Evolutionary conservation across 768 basidiomycete genomes (phyloP).

Genomic region (Boletus rex-veris): DNA sequence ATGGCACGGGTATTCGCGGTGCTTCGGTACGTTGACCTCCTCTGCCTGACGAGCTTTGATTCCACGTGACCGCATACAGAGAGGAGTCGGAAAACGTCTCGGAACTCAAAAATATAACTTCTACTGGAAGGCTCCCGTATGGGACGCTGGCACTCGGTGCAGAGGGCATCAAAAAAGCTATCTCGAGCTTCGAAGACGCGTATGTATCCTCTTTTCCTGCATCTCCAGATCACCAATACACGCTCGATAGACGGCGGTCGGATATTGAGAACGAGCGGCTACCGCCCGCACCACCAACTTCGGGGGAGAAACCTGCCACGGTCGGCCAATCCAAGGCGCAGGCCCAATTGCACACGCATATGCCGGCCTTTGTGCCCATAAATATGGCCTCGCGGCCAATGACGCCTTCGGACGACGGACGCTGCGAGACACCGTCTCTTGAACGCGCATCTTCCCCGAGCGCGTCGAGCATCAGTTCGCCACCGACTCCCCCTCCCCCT

Average conservation of each 20-base stretch:
- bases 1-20: slow-evolving; percentile 68
- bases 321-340: slow-evolving; percentile 8
- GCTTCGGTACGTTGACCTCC: slow-evolving; percentile 45
- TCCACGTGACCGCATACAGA: slow-evolving; percentile 9
- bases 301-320: slow-evolving; percentile 18
- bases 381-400: slow-evolving; percentile 4
- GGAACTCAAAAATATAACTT: slow-evolving; percentile 63
- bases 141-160: slow-evolving; percentile 59
- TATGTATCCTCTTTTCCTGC: slow-evolving; percentile 30
- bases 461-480: slow-evolving; percentile 21
- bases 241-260: slow-evolving; percentile 16
- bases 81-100: slow-evolving; percentile 73
- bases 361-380: slow-evolving; percentile 1
- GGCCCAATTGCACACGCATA: not conserved
- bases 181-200: slow-evolving; percentile 66
- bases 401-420: slow-evolving; percentile 36
- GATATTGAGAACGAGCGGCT: slow-evolving; percentile 30
- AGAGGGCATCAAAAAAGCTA: slow-evolving; percentile 72
- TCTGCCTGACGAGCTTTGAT: not conserved
- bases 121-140: slow-evolving; percentile 47
- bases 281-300: slow-evolving; percentile 19
- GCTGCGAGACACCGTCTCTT: slow-evolving; percentile 23
- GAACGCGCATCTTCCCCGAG: slow-evolving; percentile 27
- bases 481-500: slow-evolving; percentile 24
- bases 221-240: not conserved